A percentile compares a stretch with the other conserved stretches of the same genome.
phyloP scores from a whole-genome alignment of 495 filamentous ascomycete species.

The Xylaria venustula region DNA sequence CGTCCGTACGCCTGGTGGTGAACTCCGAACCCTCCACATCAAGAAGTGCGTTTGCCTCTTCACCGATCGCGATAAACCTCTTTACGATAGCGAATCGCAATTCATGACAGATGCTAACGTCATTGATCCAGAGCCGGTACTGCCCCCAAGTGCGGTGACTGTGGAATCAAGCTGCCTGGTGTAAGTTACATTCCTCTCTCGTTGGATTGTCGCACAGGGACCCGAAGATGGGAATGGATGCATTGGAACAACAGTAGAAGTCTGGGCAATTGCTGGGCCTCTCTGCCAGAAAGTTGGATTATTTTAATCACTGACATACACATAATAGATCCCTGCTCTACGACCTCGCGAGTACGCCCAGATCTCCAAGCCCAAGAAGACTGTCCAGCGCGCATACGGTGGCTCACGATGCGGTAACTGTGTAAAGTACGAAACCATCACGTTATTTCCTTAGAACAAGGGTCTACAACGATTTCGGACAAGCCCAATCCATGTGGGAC shows the following conservation, averaged over 20 bases:
- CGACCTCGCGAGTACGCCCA: conserved; percentile 94
- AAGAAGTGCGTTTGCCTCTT: conserved; percentile 71
- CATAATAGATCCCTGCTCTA: conserved; percentile 83
- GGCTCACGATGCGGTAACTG: conserved; percentile 98
- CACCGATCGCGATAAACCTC: too few species aligned
- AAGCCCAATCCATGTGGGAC: background rate
- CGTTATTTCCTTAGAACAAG: background rate
- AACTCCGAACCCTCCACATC: conserved; percentile 93
- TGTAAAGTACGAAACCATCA: conserved; percentile 45
- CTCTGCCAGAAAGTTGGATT: background rate
- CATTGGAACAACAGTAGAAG: background rate
- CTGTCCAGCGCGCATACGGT: conserved; percentile 95
- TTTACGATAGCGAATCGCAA: background rate
- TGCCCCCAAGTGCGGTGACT: conserved; percentile 98
- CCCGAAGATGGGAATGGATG: background rate
- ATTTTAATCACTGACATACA: background rate
- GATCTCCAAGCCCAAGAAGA: conserved; percentile 98
- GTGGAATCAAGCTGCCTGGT: conserved; percentile 89
- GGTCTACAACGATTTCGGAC: background rate
- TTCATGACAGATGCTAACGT: background rate
- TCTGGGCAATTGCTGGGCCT: background rate
- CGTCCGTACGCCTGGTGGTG: conserved; percentile 92
- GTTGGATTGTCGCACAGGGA: background rate
- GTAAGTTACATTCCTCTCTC: conserved; percentile 57
- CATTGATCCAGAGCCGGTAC: conserved; percentile 51